These are phyloP conservation scores for Arthromyces matolae DNA, from an alignment of 768 basidiomycete genomes.

Conservation along the genomic window DNA sequence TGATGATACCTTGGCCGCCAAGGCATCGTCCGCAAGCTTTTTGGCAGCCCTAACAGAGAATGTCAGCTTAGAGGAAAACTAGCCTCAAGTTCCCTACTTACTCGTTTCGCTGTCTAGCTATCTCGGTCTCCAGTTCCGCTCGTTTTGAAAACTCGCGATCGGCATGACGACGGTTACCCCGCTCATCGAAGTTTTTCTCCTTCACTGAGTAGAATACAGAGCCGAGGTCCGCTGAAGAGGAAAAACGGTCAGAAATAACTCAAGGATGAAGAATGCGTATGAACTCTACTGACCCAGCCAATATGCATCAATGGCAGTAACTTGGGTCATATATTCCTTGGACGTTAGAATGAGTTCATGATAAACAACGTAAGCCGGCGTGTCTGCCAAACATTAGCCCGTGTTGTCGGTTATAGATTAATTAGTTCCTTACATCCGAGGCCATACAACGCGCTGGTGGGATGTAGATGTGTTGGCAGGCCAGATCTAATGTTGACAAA, in stretches of 20 bases:
- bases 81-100: constrained; percentile 25
- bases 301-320: constrained; percentile 96
- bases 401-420: background rate
- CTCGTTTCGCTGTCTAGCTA: constrained; percentile 81
- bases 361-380: constrained; percentile 94
- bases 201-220: constrained; percentile 97
- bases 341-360: constrained; percentile 95
- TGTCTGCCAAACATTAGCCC: constrained; percentile 50
- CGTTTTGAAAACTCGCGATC: constrained; percentile 90
- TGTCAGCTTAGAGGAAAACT: background rate
- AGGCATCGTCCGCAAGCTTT: constrained; percentile 57
- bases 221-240: constrained; percentile 75
- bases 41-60: constrained; percentile 47
- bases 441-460: constrained; percentile 94
- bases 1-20: constrained; percentile 49
- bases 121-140: constrained; percentile 90
- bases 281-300: constrained; percentile 74
- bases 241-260: background rate
- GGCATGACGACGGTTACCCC: constrained; percentile 69
- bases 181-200: constrained; percentile 95
- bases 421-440: constrained; percentile 71
- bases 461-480: constrained; percentile 92
- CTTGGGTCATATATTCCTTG: constrained; percentile 98
- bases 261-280: background rate
- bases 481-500: constrained; percentile 97